Conservation (phyloP, 371 early-diverging fungal species). For the Mucor racemosus region DNA sequence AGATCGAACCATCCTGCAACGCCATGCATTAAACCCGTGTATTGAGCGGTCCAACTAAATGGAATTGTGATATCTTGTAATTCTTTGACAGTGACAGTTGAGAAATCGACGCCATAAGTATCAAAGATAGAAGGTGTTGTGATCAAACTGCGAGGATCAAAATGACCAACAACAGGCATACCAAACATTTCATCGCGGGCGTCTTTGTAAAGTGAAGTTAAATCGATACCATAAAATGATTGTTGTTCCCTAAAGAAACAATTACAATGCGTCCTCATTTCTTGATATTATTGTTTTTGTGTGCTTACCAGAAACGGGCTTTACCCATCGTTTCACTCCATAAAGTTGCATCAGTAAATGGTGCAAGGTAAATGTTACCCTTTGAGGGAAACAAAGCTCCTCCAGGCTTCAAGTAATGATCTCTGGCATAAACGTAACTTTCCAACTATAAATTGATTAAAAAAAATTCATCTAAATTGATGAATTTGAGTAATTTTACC, state of each 20-base stretch:
- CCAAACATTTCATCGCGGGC: slow-evolving; percentile 89
- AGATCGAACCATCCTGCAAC: slow-evolving; percentile 98
- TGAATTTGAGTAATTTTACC: slow-evolving; percentile 42
- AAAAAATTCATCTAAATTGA: background rate
- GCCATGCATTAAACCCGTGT: slow-evolving; percentile 93
- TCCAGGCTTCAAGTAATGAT: slow-evolving; percentile 90
- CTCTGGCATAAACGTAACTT: slow-evolving; percentile 85
- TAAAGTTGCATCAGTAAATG: slow-evolving; percentile 80
- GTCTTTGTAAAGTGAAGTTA: slow-evolving; percentile 80
- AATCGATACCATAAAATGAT: slow-evolving; percentile 93
- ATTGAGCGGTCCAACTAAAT: slow-evolving; percentile 78
- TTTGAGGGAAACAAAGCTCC: slow-evolving; percentile 91
- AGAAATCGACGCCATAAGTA: slow-evolving; percentile 81
- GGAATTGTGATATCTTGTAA: slow-evolving; percentile 87
- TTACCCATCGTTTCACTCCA: slow-evolving; percentile 95
- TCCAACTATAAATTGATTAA: slow-evolving; percentile 58
- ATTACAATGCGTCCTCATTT: background rate
- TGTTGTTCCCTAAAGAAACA: slow-evolving; percentile 64
- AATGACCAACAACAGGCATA: slow-evolving; percentile 93
- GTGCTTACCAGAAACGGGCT: slow-evolving; percentile 76
- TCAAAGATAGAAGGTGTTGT: slow-evolving; percentile 60
- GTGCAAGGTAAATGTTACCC: slow-evolving; percentile 89
- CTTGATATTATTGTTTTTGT: background rate
- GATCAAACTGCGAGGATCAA: slow-evolving; percentile 86
- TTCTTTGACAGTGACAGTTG: slow-evolving; percentile 75